Evolutionary conservation across 768 basidiomycete species (phyloP).

Genomic region (Suillus hirtellus): DNA sequence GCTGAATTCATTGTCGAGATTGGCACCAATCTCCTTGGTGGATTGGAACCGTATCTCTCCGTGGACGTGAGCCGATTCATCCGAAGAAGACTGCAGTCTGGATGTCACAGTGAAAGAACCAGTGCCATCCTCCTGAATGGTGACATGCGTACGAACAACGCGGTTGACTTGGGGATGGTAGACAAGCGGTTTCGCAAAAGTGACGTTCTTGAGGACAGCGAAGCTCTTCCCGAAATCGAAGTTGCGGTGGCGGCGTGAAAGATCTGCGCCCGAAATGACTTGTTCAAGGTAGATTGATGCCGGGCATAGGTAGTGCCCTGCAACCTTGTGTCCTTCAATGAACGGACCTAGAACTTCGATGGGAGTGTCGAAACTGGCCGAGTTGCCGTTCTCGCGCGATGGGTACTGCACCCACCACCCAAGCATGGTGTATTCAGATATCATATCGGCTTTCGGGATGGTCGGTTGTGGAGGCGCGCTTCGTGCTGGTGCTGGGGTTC

Average conservation of each 20-base stretch:
- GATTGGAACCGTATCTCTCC: conserved; percentile 47
- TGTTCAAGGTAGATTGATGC: conserved; percentile 67
- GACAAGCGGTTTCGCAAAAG: conserved; percentile 58
- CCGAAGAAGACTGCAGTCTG: conserved; percentile 27
- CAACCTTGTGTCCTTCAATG: conserved; percentile 61
- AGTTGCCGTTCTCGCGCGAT: conserved; percentile 29
- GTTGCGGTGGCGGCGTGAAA: conserved; percentile 35
- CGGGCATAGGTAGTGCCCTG: conserved; percentile 57
- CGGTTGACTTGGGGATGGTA: conserved; percentile 35
- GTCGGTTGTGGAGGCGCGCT: neutral
- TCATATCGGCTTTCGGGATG: neutral
- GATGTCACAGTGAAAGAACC: conserved; percentile 53
- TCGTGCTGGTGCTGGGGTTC: neutral
- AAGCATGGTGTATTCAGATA: conserved; percentile 38
- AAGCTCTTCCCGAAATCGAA: conserved; percentile 33
- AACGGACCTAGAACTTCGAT: conserved; percentile 41
- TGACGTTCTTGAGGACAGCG: conserved; percentile 42
- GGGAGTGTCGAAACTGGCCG: conserved; percentile 56
- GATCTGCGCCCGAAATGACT: conserved; percentile 45
- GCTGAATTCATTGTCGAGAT: conserved; percentile 41
- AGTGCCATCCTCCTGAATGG: conserved; percentile 34
- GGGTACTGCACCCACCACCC: conserved; percentile 46
- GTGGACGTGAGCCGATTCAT: conserved; percentile 42
- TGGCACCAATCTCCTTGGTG: conserved; percentile 30
- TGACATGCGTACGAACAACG: conserved; percentile 41